Percentiles rank a stretch among this genome's conserved stretches.
These are phyloP conservation scores for Davidsoniella virescens DNA, from an alignment of 2,329 filamentous ascomycete species.

Conservation along the genomic window DNA sequence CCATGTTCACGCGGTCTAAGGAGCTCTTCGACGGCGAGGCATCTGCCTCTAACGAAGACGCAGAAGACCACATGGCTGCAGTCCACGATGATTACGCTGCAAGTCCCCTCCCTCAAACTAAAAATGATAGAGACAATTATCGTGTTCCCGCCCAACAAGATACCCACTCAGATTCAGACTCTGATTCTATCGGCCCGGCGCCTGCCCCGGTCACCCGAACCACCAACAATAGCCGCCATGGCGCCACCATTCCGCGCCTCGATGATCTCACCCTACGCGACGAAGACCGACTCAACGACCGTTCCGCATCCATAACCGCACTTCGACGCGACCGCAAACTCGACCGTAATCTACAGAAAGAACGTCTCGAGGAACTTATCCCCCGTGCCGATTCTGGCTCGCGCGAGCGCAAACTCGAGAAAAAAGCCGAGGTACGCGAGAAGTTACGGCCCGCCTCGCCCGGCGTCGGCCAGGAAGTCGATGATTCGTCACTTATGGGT, in stretches of 20 bases:
- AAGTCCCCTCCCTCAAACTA: background rate
- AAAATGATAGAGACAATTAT: background rate
- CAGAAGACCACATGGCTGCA: background rate
- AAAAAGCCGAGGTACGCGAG: conserved; percentile 56
- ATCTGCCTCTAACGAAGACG: background rate
- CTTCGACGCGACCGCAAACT: conserved; percentile 44
- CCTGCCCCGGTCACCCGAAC: conserved; percentile 18
- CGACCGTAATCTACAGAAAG: conserved; percentile 52
- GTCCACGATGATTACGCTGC: background rate
- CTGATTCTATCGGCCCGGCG: conserved; percentile 10
- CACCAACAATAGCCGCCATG: conserved; percentile 22
- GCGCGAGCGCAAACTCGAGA: conserved; percentile 72
- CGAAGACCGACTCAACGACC: conserved; percentile 35
- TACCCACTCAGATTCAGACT: conserved; percentile 11
- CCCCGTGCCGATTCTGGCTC: conserved; percentile 74
- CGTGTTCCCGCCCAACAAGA: background rate
- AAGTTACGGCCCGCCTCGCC: conserved; percentile 57
- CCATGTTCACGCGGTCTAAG: conserved; percentile 33
- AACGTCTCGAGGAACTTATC: conserved; percentile 60
- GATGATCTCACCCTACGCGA: conserved; percentile 54
- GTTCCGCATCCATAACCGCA: conserved; percentile 28
- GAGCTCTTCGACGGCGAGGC: conserved; percentile 6
- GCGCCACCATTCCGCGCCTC: conserved; percentile 52
- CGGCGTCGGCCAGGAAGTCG: conserved; percentile 42
- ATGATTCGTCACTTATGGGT: conserved; percentile 65